Base-by-base conservation (phyloP, 2,329 filamentous ascomycete genomes). In the Pestalotiopsis sp. region DNA sequence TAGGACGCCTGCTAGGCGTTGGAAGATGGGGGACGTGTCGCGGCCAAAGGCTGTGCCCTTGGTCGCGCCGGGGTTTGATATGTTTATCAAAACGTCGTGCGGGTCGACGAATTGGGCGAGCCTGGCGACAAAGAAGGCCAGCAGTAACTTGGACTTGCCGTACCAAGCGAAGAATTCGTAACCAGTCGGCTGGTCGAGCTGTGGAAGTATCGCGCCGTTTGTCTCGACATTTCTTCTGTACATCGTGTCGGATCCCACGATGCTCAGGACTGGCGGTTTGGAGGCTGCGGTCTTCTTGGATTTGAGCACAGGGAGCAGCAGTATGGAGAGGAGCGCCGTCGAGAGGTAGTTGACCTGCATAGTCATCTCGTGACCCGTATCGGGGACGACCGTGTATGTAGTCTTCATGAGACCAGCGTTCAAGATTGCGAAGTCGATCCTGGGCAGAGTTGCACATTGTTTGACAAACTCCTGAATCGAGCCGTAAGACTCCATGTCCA, bases 81-180 rank as follows among this genome's bases (percentile, higher is more conserved):
- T 7, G 49, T 75, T 75, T 38, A 74, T 56, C 14, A 71, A 27
- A 20, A 74, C 73, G 14, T 74, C 73, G 58, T 64, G 14, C 4
- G 70, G 27, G 23, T 68, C n/a, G 25, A 75, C 67, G 52, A 68
- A 66, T 20, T 69, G 65, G 65, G 72, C 70, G 6, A 75, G 89
- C 76, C 95, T 91, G 11, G 88, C 88, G 75, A 98, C 95, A 17
- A 98, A 84, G 4, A 90, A 91, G 81, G 97, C 91, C 96, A 98
- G 98, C 13, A 79, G 69, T 11, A 75, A 60, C 66, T 78, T 78
- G 2, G 71, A 58, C 2, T 66, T 70, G 27, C 61, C 25, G 59
- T 78, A 78, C 66, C 66, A 70, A 1, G 57, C 12, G 13, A 72
- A 57, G 58, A 81, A 81, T 69, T 81, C 85, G 36, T 86, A 78